phyloP scores from a whole-genome alignment of 2,329 filamentous ascomycete species.

The Neonectria punicea region DNA sequence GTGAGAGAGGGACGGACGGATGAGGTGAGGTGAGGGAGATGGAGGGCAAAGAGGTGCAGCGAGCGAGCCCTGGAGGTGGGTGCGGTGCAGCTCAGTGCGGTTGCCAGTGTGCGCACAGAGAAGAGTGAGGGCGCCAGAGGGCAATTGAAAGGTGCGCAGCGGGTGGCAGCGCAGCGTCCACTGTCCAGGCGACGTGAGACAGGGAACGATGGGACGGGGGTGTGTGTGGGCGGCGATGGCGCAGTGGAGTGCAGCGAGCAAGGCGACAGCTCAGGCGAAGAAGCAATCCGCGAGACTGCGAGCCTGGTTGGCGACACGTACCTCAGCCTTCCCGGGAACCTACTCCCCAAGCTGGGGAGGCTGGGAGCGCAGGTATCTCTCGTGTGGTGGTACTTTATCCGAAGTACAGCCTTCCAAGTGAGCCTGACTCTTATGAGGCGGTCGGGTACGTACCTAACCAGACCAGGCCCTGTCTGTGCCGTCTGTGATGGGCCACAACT shows the following conservation, averaged over 20 bases:
- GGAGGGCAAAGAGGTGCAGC: conserved; percentile 23
- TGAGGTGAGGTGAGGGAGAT: conserved; percentile 37
- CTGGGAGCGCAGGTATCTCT: conserved; percentile 18
- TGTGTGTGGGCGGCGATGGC: conserved; percentile 19
- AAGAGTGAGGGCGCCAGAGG: not conserved
- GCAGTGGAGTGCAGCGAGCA: conserved; percentile 27
- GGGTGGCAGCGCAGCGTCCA: not conserved
- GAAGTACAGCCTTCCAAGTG: conserved; percentile 18
- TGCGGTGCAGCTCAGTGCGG: conserved; percentile 11
- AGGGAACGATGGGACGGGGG: conserved; percentile 11
- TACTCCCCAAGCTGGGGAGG: not conserved
- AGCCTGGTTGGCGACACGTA: conserved; percentile 5
- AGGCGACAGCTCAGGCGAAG: conserved; percentile 15
- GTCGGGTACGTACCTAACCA: conserved; percentile 12
- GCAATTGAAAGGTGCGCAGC: not conserved
- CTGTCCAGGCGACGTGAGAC: conserved; percentile 4
- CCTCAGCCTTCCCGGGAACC: not conserved
- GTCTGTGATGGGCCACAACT: conserved; percentile 1
- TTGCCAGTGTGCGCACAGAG: conserved; percentile 8
- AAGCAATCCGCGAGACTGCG: conserved; percentile 10
- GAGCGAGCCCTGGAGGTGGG: conserved; percentile 17
- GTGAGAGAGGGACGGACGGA: conserved; percentile 34
- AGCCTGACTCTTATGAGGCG: conserved; percentile 12
- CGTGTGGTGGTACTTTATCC: conserved; percentile 9
- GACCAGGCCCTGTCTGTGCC: not conserved